phyloP scores from a whole-genome alignment of 495 filamentous ascomycete genomes.

The Mycothermus thermophilus region DNA sequence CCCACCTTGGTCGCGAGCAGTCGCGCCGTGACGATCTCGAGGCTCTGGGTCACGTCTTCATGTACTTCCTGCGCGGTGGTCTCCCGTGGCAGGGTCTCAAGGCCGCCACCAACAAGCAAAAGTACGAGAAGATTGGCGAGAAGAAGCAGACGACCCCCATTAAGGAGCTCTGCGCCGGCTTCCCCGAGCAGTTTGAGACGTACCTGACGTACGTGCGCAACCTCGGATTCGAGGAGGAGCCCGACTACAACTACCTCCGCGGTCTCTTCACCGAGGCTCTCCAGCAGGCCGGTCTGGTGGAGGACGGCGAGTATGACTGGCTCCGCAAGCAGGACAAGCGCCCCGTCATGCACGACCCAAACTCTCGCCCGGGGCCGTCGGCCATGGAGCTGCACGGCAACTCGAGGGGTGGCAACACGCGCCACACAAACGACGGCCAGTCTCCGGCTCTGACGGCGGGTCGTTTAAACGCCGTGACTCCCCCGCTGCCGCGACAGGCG shows the following conservation, averaged over 20 bases:
- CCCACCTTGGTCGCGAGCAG: constrained; percentile 90
- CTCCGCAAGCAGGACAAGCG: constrained; percentile 97
- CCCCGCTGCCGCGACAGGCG: constrained; percentile 60
- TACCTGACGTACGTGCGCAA: constrained; percentile 96
- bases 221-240: constrained; percentile 95
- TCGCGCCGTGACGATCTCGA: constrained; percentile 94
- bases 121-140: constrained; percentile 99
- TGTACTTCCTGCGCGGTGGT: constrained; percentile 96
- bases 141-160: constrained; percentile 98
- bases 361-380: constrained; percentile 59
- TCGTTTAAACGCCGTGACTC: constrained; percentile 96
- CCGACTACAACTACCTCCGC: constrained; percentile 95
- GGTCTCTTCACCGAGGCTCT: constrained; percentile 95
- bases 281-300: constrained; percentile 84
- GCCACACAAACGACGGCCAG: constrained; percentile 41
- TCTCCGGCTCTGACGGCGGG: constrained; percentile 55
- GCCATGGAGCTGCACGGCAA: constrained; percentile 60
- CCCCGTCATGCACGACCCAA: constrained; percentile 50
- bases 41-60: constrained; percentile 93
- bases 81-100: constrained; percentile 98
- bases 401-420: constrained; percentile 41
- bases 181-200: constrained; percentile 95
- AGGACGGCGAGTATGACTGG: constrained; percentile 99
- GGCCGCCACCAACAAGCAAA: constrained; percentile 99
- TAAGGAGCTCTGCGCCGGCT: constrained; percentile 93